phyloP scores from a whole-genome alignment of 2,329 filamentous ascomycete species.

The Claviceps arundinis region DNA sequence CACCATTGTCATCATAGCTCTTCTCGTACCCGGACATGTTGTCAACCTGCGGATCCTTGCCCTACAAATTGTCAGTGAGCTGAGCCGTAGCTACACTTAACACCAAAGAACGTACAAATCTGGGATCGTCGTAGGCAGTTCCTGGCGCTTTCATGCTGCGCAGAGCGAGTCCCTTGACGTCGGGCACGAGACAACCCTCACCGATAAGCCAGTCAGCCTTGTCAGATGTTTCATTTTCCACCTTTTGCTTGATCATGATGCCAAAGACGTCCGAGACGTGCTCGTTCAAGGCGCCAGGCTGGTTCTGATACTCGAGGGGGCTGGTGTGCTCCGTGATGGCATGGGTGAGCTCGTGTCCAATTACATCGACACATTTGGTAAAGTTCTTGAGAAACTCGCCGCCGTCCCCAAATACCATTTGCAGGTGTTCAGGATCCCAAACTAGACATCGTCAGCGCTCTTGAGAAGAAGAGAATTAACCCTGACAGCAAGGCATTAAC shows the following conservation, averaged over 20 bases:
- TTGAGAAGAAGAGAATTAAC: neutral
- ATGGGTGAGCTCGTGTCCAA: constrained; percentile 44
- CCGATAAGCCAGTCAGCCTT: constrained; percentile 42
- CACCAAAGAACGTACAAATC: constrained; percentile 25
- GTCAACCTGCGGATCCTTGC: constrained; percentile 38
- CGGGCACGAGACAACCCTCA: constrained; percentile 37
- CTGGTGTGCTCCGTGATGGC: constrained; percentile 38
- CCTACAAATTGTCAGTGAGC: constrained; percentile 14
- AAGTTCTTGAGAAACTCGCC: constrained; percentile 38
- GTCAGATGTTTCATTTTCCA: constrained; percentile 28
- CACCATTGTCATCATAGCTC: constrained; percentile 33
- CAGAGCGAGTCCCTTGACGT: constrained; percentile 36
- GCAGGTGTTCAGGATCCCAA: constrained; percentile 34
- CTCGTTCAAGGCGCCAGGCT: constrained; percentile 43
- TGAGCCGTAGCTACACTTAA: neutral
- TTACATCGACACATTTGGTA: constrained; percentile 38
- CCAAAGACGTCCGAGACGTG: constrained; percentile 43
- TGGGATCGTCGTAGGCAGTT: constrained; percentile 37
- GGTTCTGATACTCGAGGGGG: constrained; percentile 34
- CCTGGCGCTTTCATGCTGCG: constrained; percentile 42
- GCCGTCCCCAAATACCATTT: constrained; percentile 46
- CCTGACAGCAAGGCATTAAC: neutral
- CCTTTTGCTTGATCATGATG: constrained; percentile 42
- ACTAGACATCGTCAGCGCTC: constrained; percentile 14
- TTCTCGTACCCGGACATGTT: constrained; percentile 30